These are phyloP conservation scores for Xylogone sp. DNA, from an alignment of 2,329 filamentous ascomycete genomes.

Conservation along the genomic window DNA sequence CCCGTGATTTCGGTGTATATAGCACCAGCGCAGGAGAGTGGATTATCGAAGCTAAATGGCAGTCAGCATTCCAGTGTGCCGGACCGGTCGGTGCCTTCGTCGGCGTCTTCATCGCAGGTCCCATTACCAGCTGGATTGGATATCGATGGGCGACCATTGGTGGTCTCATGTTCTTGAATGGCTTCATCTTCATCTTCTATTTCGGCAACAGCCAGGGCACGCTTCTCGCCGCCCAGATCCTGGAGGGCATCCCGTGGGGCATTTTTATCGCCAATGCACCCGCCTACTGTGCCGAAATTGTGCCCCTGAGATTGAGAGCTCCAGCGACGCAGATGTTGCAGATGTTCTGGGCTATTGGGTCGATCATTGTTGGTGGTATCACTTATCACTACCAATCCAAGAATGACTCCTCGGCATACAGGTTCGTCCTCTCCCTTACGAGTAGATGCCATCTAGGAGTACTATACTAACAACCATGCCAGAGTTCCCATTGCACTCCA, in stretches of 20 bases:
- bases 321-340: conserved; percentile 59
- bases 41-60: conserved; percentile 51
- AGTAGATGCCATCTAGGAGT: conserved; percentile 17
- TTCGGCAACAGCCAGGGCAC: conserved; percentile 36
- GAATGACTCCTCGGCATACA: conserved; percentile 33
- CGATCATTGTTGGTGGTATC: conserved; percentile 55
- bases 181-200: conserved; percentile 33
- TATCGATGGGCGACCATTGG: conserved; percentile 57
- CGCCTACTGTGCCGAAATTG: conserved; percentile 59
- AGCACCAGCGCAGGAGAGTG: conserved; percentile 17
- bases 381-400: conserved; percentile 48
- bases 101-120: conserved; percentile 56
- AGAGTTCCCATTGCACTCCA: conserved; percentile 48
- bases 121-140: conserved; percentile 54
- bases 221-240: conserved; percentile 50
- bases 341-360: conserved; percentile 63
- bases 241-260: conserved; percentile 62
- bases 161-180: conserved; percentile 54
- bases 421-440: conserved; percentile 33
- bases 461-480: conserved; percentile 29
- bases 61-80: conserved; percentile 51
- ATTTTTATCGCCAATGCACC: conserved; percentile 64
- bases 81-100: conserved; percentile 57
- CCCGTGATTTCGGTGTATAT: conserved; percentile 40
- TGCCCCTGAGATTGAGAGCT: conserved; percentile 53